Conservation (phyloP, 169 alveolate genomes). For the Eimeria zaria region DNA sequence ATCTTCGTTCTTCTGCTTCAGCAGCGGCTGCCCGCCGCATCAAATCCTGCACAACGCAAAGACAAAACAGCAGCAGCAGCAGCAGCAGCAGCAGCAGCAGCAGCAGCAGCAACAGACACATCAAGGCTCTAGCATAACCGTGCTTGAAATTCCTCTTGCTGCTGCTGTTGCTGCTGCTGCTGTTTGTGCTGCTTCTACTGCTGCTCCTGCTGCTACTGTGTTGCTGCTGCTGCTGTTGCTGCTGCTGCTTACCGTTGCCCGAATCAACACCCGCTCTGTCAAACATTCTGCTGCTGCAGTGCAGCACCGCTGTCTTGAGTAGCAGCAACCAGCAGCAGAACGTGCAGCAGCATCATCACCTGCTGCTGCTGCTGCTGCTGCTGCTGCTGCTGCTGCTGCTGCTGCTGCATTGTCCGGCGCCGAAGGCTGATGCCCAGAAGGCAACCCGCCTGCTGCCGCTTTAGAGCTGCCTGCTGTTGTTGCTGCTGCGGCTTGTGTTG, state of each 20-base stretch:
- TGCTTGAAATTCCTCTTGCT: neutral
- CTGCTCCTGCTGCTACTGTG: too few relatives aligned
- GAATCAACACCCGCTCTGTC: neutral
- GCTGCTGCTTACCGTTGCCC: slow-evolving; percentile 30
- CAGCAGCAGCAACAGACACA: too few relatives aligned
- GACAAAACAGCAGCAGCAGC: neutral
- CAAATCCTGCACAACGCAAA: slow-evolving; percentile 14
- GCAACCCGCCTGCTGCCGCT: slow-evolving; percentile 4
- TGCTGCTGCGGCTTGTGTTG: slow-evolving; percentile 42
- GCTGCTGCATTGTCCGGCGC: slow-evolving; percentile 6
- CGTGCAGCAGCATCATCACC: neutral
- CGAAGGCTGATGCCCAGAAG: neutral
- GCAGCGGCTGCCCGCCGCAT: slow-evolving; percentile 45
- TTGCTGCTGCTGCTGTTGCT: slow-evolving; percentile 19
- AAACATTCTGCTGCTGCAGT: slow-evolving; percentile 29
- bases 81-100: too few relatives aligned
- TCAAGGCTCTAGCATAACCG: neutral
- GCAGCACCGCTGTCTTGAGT: slow-evolving; percentile 41
- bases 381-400: slow-evolving; percentile 14
- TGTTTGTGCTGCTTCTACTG: slow-evolving; percentile 5
- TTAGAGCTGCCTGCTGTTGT: slow-evolving; percentile 17
- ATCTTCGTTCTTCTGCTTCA: slow-evolving; percentile 1
- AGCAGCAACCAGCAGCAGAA: slow-evolving; percentile 1
- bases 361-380: neutral
- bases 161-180: slow-evolving; percentile 1